Evolutionary conservation across 2,329 filamentous ascomycete species (phyloP), one percentile per base, ranked within the genome.

Genomic region (Tolypocladium ovalisporum): DNA sequence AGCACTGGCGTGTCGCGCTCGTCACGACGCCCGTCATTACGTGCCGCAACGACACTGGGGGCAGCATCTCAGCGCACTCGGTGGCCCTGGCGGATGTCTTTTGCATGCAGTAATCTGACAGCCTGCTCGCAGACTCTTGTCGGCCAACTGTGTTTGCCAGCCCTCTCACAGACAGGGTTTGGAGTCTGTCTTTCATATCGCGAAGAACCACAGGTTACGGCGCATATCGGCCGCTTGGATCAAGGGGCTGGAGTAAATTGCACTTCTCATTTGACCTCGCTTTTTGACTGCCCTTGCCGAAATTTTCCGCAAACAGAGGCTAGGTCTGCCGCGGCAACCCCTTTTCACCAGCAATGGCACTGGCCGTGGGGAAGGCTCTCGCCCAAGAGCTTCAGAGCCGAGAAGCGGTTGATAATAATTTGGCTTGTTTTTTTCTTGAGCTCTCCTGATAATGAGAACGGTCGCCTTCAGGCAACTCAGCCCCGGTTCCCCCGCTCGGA

Each of bases 11-110:
- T 6, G 67, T 84, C n/a, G 76, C 77, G 56, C 71, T 82, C 1
- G 77, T 80, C 34, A 76, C 80, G 6, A 82, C 80, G 0, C 81
- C 81, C 1, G 74, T 78, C 10, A 75, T 83, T 52, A 82, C 79
- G 2, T 75, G 80, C 62, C 74, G 79, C 36, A 79, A 81, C 60
- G 79, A 83, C 40, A 74, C 69, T 2, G 77, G 76, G 17, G 64
- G 67, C 51, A 74, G 72, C 56, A 75, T 79, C 52, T 71, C 73
- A 32, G 71, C 75, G 2, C 75, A 74, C 57, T 74, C 74, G 8
- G 69, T 80, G 27, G 66, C 73, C 42, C 68, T 76, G 65, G 73
- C 76, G 1, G 75, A 79, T 57, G 78, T 80, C 2, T 66, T 80
- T 59, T 73, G 77, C 64, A 79, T 79, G 76, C 71, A 75, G 65